Evolutionary conservation across 2,329 filamentous ascomycete species (phyloP), one percentile per base, ranked within the genome.

Genomic region (Trichoderma afroharzianum): DNA sequence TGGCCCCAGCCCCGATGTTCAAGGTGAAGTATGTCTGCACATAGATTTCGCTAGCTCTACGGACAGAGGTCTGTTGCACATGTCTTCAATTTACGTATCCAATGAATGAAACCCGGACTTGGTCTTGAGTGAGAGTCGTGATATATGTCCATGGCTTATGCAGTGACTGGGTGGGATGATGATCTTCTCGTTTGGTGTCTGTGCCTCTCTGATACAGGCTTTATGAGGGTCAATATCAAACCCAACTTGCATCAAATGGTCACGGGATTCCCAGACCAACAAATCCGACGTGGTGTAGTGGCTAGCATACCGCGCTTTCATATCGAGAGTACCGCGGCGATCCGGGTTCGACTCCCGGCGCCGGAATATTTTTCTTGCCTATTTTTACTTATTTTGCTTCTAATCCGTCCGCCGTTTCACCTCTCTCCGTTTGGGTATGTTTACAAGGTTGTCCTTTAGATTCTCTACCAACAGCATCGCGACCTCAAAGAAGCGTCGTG

Each of bases 331-430:
- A 57, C 71, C 71, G 71, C 71, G 39, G 71, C 62, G 71, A 72
- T 67, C 71, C 71, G 71, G 71, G 71, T 72, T 72, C 71, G 71
- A 72, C 71, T 72, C 71, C 71, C 71, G 71, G 71, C 71, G 71
- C 53, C 71, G 71, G 71, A 72, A 72, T 30, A 6, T 58, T 58
- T 59, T 47, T 47, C 47, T 68, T 33, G 32, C 9, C 2, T 9
- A 30, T 68, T 32, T 32, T 39, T n/a, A 5, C 21, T n/a, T n/a
- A n/a, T 47, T 47, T 47, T 47, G n/a, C 43, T 50, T 47, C 18
- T 47, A 8, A 47, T 18, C 39, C 3, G 8, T 18, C 39, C 3
- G 8, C 18, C 4, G 39, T 43, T 43, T 43, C 39, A 43, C 15
- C 7, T n/a, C n/a, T n/a, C n/a, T n/a, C n/a, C n/a, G n/a, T n/a